These are phyloP conservation scores for Bremia lactucae DNA, from an alignment of 352 stramenopile genomes.

Conservation along the genomic window DNA sequence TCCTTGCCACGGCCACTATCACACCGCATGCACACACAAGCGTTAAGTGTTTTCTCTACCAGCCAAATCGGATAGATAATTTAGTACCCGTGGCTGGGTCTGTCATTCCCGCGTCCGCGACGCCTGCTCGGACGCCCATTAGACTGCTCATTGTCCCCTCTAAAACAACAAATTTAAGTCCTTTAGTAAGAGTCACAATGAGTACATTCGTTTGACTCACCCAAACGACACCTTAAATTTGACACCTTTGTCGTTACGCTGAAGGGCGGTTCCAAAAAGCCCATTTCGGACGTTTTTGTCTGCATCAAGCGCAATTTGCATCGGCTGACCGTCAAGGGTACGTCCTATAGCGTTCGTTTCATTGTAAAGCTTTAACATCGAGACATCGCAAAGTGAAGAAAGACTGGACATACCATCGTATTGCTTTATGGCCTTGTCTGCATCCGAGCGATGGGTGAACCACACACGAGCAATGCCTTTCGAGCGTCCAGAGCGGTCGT, in stretches of 20 bases:
- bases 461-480: conserved; percentile 73
- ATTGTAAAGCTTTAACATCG: not conserved
- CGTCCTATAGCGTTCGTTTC: conserved; percentile 26
- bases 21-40: not conserved
- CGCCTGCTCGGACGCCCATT: conserved; percentile 35
- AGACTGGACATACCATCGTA: conserved; percentile 42
- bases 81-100: conserved; percentile 10
- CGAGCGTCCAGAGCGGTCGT: conserved; percentile 71
- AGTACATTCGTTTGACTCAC: conserved; percentile 21
- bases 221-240: conserved; percentile 78
- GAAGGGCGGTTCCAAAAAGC: conserved; percentile 64
- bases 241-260: conserved; percentile 44
- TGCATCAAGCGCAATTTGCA: conserved; percentile 60
- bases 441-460: conserved; percentile 53
- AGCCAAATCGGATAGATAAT: not conserved
- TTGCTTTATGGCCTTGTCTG: conserved; percentile 76
- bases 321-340: conserved; percentile 59
- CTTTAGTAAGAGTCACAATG: no score
- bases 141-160: conserved; percentile 21
- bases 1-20: conserved; percentile 26
- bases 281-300: conserved; percentile 69
- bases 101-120: conserved; percentile 28
- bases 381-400: not conserved
- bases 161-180: no score
- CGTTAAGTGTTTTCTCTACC: conserved; percentile 1